phyloP scores from a whole-genome alignment of 495 filamentous ascomycete genomes.

The Sabuloglossum arenarium region DNA sequence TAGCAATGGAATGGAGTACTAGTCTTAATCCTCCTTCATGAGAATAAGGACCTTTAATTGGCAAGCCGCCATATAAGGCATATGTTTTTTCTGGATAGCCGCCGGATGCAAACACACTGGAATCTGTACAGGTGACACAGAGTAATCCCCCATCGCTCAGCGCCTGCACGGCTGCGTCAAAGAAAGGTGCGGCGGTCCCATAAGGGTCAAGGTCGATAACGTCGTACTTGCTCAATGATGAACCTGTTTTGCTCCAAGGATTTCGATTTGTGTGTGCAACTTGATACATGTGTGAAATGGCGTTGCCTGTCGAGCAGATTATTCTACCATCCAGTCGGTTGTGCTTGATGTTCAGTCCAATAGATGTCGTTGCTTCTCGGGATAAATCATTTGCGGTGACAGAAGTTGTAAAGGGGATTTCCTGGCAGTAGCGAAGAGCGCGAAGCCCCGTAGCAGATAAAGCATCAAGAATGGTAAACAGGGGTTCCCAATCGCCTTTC shows the following conservation, averaged over 20 bases:
- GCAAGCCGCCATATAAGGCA: conserved; percentile 73
- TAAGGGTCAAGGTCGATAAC: conserved; percentile 96
- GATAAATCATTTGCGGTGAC: conserved; percentile 85
- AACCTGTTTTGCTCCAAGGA: conserved; percentile 13
- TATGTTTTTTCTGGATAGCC: conserved; percentile 88
- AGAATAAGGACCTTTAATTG: conserved; percentile 58
- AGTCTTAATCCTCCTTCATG: conserved; percentile 83
- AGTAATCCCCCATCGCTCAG: conserved; percentile 73
- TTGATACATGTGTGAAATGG: conserved; percentile 74
- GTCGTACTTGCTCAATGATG: conserved; percentile 38
- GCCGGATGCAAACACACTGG: conserved; percentile 77
- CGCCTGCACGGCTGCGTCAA: conserved; percentile 73
- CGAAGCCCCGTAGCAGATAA: conserved; percentile 87
- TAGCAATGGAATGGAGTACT: conserved; percentile 59
- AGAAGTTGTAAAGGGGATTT: conserved; percentile 62
- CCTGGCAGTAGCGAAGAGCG: conserved; percentile 76
- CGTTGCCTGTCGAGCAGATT: conserved; percentile 52
- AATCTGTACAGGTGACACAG: conserved; percentile 92
- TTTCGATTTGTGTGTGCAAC: conserved; percentile 17
- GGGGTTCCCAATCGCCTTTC: conserved; percentile 2
- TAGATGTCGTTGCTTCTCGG: conserved; percentile 51
- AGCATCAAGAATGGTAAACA: conserved; percentile 76
- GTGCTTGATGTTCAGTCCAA: conserved; percentile 62
- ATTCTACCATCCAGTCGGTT: conserved; percentile 56
- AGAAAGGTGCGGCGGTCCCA: conserved; percentile 72